phyloP scores from a whole-genome alignment of 106 monocot species.

The Allium fistulosum region DNA sequence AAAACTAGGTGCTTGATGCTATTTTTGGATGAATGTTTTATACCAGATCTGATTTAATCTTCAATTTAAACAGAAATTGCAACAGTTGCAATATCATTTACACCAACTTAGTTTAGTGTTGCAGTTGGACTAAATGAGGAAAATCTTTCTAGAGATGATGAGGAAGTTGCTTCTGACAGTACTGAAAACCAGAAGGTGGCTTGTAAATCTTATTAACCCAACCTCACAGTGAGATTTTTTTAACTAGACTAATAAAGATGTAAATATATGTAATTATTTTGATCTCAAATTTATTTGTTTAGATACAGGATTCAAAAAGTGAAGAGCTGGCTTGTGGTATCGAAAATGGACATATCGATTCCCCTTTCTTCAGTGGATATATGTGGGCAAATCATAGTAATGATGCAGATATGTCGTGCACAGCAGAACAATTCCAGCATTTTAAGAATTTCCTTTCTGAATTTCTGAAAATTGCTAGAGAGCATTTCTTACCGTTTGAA shows the following conservation, averaged over 20 bases:
- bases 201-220: constrained; percentile 19
- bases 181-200: constrained; percentile 47
- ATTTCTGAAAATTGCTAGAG: constrained; percentile 50
- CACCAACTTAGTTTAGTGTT: constrained; percentile 16
- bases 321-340: constrained; percentile 42
- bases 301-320: constrained; percentile 48
- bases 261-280: constrained; percentile 13
- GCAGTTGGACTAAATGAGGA: constrained; percentile 40
- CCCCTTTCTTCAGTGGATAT: constrained; percentile 28
- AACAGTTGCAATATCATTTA: constrained; percentile 1
- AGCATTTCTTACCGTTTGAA: constrained; percentile 64
- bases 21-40: not conserved
- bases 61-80: not conserved
- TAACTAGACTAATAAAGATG: constrained; percentile 18
- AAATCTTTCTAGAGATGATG: constrained; percentile 22
- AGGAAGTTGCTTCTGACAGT: constrained; percentile 19
- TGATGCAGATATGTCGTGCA: constrained; percentile 27
- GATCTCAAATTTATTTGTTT: constrained; percentile 29
- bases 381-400: constrained; percentile 38
- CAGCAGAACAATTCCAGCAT: constrained; percentile 39
- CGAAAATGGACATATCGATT: constrained; percentile 29
- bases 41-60: not conserved
- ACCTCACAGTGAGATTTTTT: constrained; percentile 19
- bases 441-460: constrained; percentile 66
- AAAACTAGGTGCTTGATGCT: too few species aligned